Percentiles rank a stretch among this genome's conserved stretches.
phyloP scores from a whole-genome alignment of 2,329 filamentous ascomycete genomes.

The Pseudodiploospora longispora region DNA sequence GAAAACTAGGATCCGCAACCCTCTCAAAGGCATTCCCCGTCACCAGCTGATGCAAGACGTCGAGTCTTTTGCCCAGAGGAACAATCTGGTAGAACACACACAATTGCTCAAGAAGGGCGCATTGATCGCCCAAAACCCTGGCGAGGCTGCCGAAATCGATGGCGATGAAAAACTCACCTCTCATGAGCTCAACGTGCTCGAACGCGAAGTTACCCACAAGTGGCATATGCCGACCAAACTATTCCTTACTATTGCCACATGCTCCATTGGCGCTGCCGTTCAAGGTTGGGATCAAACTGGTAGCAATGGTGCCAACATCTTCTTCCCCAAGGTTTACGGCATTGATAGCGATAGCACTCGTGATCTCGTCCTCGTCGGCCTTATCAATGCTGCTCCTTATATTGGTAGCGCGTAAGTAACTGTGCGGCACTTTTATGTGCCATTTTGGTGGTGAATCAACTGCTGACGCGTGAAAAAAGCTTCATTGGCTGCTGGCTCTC shows the following conservation, averaged over 20 bases:
- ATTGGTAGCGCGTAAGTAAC: conserved; percentile 34
- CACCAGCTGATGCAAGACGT: conserved; percentile 49
- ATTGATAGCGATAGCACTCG: conserved; percentile 22
- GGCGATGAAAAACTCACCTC: conserved; percentile 48
- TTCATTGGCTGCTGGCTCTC: conserved; percentile 54
- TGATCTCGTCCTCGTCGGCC: conserved; percentile 47
- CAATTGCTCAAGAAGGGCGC: conserved; percentile 49
- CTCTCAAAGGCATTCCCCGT: conserved; percentile 40
- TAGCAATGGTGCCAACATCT: conserved; percentile 53
- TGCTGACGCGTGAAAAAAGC: conserved; percentile 14
- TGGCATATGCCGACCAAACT: conserved; percentile 56
- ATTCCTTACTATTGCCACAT: conserved; percentile 58
- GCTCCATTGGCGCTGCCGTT: conserved; percentile 60
- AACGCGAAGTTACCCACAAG: conserved; percentile 54
- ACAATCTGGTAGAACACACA: conserved; percentile 51
- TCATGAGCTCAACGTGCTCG: conserved; percentile 49
- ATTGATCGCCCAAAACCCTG: conserved; percentile 50
- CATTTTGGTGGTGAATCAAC: background rate
- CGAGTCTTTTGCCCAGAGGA: conserved; percentile 48
- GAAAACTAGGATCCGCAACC: conserved; percentile 34
- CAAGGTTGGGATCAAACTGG: conserved; percentile 61
- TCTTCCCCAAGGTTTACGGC: conserved; percentile 42
- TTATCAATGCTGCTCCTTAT: conserved; percentile 53
- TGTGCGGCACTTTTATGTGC: conserved; percentile 5
- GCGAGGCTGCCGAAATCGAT: conserved; percentile 43